These are phyloP conservation scores for Stachybotrys chartarum DNA, from an alignment of 2,329 filamentous ascomycete genomes.

Conservation along the genomic window DNA sequence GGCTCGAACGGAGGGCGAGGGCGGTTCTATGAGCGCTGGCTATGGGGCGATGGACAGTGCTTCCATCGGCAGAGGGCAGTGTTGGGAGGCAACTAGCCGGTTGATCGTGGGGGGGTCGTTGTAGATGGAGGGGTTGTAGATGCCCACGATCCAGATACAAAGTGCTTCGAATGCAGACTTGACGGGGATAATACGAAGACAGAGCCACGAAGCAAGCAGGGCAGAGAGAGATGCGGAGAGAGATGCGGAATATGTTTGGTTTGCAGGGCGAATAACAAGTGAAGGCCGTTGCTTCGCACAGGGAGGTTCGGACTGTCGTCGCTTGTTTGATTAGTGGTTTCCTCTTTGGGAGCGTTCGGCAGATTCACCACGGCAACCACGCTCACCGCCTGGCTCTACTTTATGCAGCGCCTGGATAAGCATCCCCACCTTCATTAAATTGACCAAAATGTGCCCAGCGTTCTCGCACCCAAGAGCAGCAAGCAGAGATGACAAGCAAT, in stretches of 20 bases:
- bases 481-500: too few species aligned
- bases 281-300: neutral
- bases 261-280: too few species aligned
- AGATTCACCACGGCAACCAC: neutral
- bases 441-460: too few species aligned
- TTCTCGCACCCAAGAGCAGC: too few species aligned
- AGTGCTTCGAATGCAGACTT: too few species aligned
- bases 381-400: neutral
- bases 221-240: too few species aligned
- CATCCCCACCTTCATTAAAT: too few species aligned
- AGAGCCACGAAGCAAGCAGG: too few species aligned
- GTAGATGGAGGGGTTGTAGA: neutral
- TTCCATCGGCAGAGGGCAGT: neutral
- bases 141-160: too few species aligned
- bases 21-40: neutral
- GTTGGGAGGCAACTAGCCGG: neutral
- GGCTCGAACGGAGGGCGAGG: neutral
- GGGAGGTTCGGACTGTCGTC: neutral
- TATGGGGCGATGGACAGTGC: neutral
- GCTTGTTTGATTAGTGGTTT: neutral
- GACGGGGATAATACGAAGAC: too few species aligned
- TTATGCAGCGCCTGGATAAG: neutral
- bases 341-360: neutral
- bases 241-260: too few species aligned
- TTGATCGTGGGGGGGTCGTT: neutral